A percentile compares a stretch with the other conserved stretches of the same genome.
These are phyloP conservation scores for Apostasia shenzhenica DNA, from an alignment of 106 monocot genomes.

Conservation along the genomic window DNA sequence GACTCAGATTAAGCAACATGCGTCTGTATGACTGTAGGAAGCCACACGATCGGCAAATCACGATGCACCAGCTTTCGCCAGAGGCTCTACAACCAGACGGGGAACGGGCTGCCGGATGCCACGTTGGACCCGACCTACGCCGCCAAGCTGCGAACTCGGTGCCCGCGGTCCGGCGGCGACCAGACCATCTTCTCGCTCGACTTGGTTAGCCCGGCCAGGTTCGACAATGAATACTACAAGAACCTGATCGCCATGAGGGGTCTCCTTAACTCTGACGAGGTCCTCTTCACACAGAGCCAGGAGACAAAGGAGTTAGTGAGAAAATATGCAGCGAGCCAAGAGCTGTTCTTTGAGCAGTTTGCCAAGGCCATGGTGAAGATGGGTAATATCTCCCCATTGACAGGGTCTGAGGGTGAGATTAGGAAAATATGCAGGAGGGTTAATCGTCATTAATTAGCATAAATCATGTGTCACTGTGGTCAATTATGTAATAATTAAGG, in stretches of 20 bases:
- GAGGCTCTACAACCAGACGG: constrained; percentile 64
- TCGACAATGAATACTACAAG: constrained; percentile 59
- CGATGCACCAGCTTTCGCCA: constrained; percentile 65
- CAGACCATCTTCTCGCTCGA: constrained; percentile 50
- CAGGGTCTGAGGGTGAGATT: constrained; percentile 43
- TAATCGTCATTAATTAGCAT: constrained; percentile 1
- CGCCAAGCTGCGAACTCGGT: constrained; percentile 14
- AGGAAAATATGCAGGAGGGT: constrained; percentile 54
- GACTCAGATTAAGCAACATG: not conserved
- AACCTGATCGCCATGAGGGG: constrained; percentile 37
- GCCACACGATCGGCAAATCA: constrained; percentile 60
- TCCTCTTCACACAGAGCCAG: constrained; percentile 26
- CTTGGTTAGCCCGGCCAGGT: constrained; percentile 23
- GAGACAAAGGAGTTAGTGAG: constrained; percentile 33
- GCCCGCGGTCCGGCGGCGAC: constrained; percentile 58
- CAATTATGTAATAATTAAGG: no score
- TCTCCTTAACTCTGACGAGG: constrained; percentile 58
- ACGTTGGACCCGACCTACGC: constrained; percentile 44
- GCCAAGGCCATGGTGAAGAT: constrained; percentile 61
- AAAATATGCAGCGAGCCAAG: constrained; percentile 28
- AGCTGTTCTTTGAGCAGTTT: constrained; percentile 39
- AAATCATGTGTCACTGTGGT: no score
- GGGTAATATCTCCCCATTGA: constrained; percentile 47
- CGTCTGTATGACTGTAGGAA: constrained; percentile 18
- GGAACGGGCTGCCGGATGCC: constrained; percentile 43